phyloP scores from a whole-genome alignment of 352 stramenopile species.

The Thraustochytrium sp. region DNA sequence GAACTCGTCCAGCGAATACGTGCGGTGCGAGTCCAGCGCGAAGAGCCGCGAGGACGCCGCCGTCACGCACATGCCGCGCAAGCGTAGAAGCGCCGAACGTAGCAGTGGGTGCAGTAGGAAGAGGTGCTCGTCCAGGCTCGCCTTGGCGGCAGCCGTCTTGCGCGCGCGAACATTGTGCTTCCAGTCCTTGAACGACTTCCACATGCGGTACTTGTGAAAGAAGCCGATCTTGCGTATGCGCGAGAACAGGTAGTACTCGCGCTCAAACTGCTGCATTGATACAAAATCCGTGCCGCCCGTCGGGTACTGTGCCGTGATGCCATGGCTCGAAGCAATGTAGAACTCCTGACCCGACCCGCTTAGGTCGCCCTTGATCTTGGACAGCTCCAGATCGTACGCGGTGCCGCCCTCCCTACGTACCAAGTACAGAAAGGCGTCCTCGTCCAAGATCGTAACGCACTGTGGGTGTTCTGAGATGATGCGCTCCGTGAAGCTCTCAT shows the following conservation, averaged over 20 bases:
- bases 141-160: constrained; percentile 77
- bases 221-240: constrained; percentile 72
- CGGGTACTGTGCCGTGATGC: constrained; percentile 82
- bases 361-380: neutral
- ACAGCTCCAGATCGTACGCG: constrained; percentile 17
- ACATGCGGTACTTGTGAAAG: constrained; percentile 82
- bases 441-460: neutral
- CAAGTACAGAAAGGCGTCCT: constrained; percentile 11
- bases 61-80: constrained; percentile 68
- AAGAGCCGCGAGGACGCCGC: constrained; percentile 65
- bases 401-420: constrained; percentile 5
- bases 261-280: constrained; percentile 80
- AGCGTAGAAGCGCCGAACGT: constrained; percentile 64
- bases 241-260: constrained; percentile 80
- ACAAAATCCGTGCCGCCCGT: constrained; percentile 76
- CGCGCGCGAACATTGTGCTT: constrained; percentile 69
- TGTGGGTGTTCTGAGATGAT: neutral
- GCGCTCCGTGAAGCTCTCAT: constrained; percentile 23
- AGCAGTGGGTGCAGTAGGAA: constrained; percentile 79
- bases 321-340: constrained; percentile 85
- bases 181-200: constrained; percentile 89
- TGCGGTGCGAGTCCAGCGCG: constrained; percentile 60
- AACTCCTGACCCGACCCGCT: constrained; percentile 60
- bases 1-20: constrained; percentile 72
- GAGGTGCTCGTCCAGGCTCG: constrained; percentile 65